Evolutionary conservation across 148 eudicot species (phyloP).

Genomic region (Vaccinium vitisidaea): DNA sequence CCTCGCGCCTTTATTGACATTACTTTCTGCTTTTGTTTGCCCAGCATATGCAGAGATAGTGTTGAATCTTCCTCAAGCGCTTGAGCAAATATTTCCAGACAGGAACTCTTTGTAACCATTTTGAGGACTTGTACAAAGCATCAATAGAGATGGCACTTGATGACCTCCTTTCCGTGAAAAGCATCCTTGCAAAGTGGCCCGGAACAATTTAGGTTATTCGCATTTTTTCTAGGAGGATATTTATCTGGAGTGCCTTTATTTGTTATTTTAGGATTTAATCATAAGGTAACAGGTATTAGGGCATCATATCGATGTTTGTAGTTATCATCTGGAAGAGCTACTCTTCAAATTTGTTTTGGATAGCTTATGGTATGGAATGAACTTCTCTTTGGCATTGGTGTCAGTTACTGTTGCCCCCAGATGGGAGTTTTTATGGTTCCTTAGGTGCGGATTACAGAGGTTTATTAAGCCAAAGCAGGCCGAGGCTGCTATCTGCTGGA

Average conservation of each 20-base stretch:
- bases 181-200: not conserved
- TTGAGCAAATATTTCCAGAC: constrained; percentile 45
- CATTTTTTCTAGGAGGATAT: not conserved
- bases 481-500: not conserved
- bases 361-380: not conserved
- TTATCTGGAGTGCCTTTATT: not conserved
- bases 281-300: too few species aligned
- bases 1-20: not conserved
- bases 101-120: constrained; percentile 2
- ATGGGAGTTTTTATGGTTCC: not conserved
- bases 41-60: constrained; percentile 94
- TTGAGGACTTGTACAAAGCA: not conserved
- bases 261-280: not conserved
- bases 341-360: not conserved
- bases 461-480: not conserved
- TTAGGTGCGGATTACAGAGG: not conserved
- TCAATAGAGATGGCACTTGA: not conserved
- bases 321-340: not conserved
- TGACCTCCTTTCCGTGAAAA: not conserved
- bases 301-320: not conserved
- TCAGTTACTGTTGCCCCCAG: not conserved
- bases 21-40: constrained; percentile 13
- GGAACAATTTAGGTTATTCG: not conserved
- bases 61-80: constrained; percentile 72
- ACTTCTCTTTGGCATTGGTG: not conserved